A percentile compares a stretch with the other conserved stretches of the same genome.
phyloP scores from a whole-genome alignment of 768 basidiomycete species.

The Cystobasidium tubakii region DNA sequence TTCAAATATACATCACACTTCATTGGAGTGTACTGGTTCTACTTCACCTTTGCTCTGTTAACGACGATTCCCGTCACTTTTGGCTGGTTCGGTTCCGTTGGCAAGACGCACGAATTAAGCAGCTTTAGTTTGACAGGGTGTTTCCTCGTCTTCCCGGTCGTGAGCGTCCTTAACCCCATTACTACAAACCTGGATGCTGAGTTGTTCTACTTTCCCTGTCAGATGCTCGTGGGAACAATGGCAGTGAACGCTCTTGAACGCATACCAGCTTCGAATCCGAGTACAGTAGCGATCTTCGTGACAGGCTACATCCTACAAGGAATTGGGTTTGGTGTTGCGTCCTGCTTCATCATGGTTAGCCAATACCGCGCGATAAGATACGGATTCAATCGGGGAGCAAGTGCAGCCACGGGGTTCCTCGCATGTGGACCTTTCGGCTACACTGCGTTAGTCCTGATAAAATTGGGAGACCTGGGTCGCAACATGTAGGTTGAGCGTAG shows the following conservation, averaged over 20 bases:
- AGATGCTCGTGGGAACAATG: slow-evolving; percentile 25
- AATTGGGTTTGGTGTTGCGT: not conserved
- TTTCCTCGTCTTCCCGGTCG: slow-evolving; percentile 12
- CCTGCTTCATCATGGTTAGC: slow-evolving; percentile 15
- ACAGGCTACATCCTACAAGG: slow-evolving; percentile 13
- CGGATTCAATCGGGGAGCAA: slow-evolving; percentile 19
- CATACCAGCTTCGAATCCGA: not conserved
- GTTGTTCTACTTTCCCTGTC: no score
- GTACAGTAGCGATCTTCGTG: not conserved
- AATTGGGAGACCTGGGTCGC: not conserved
- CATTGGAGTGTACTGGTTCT: not conserved
- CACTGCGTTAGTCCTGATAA: slow-evolving; percentile 6
- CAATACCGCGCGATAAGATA: slow-evolving; percentile 17
- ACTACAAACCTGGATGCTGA: no score
- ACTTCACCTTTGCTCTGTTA: slow-evolving; percentile 1
- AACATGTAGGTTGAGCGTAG: not conserved
- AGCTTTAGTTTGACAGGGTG: slow-evolving; percentile 18
- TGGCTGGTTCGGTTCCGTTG: slow-evolving; percentile 15
- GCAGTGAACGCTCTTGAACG: not conserved
- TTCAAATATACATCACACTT: not conserved
- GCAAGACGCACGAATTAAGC: slow-evolving; percentile 15
- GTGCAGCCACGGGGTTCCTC: not conserved
- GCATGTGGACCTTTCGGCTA: slow-evolving; percentile 12
- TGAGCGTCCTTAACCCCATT: not conserved
- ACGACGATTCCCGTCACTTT: slow-evolving; percentile 1